Conservation (phyloP, 495 filamentous ascomycete genomes). For the Penicillium robsamsonii region DNA sequence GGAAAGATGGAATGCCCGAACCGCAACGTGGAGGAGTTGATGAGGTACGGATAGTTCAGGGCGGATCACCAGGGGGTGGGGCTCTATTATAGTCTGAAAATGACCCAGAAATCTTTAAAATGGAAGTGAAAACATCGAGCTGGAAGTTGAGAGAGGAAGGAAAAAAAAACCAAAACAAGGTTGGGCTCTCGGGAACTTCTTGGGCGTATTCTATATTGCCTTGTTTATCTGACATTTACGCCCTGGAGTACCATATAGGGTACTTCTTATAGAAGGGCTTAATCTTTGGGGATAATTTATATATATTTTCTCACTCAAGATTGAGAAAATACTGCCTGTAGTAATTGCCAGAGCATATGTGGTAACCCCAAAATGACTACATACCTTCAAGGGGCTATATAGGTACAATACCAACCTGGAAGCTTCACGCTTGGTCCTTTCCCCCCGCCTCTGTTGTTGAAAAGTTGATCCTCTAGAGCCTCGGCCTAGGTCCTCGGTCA, state of each 20-base stretch:
- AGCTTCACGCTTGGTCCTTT: too few relatives aligned
- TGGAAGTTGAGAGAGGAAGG: not conserved
- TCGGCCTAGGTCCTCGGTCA: too few relatives aligned
- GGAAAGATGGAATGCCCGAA: slow-evolving; percentile 12
- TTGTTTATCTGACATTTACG: not conserved
- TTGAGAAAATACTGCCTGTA: not conserved
- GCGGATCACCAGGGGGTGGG: slow-evolving; percentile 33
- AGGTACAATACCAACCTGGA: not conserved
- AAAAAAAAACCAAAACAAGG: slow-evolving; percentile 6
- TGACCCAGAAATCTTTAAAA: not conserved
- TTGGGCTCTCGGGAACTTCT: slow-evolving; percentile 2
- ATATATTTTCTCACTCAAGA: not conserved
- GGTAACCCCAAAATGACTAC: not conserved
- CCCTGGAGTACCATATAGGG: not conserved
- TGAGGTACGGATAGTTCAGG: slow-evolving; percentile 26
- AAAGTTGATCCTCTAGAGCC: too few relatives aligned
- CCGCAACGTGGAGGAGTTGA: slow-evolving; percentile 26
- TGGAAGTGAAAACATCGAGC: not conserved
- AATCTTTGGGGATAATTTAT: too few relatives aligned
- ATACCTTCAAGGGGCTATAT: too few relatives aligned
- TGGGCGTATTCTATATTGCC: not conserved
- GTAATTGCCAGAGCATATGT: not conserved
- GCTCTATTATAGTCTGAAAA: slow-evolving; percentile 13
- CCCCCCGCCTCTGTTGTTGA: too few relatives aligned
- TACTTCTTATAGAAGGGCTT: too few relatives aligned